These are phyloP conservation scores for Leccinum broughii DNA, from an alignment of 768 basidiomycete genomes.

Conservation along the genomic window DNA sequence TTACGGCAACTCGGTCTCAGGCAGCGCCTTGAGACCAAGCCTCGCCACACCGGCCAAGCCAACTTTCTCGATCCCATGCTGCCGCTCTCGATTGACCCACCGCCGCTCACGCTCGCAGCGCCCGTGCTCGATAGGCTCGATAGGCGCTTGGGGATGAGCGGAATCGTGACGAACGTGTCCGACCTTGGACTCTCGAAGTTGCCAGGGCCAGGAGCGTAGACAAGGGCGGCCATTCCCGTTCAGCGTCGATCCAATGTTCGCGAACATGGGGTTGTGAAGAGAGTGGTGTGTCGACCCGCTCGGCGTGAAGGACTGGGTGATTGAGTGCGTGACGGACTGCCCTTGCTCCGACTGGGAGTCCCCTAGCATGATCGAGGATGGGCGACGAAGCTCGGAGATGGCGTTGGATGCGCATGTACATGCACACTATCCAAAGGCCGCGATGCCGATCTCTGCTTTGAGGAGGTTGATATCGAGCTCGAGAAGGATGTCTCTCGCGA, in stretches of 20 bases:
- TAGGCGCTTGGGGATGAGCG: slow-evolving; percentile 22
- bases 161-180: slow-evolving; percentile 17
- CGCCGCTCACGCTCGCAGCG: slow-evolving; percentile 27
- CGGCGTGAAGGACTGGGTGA: slow-evolving; percentile 35
- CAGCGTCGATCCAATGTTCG: slow-evolving; percentile 32
- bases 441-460: slow-evolving; percentile 90
- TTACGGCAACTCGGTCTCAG: slow-evolving; percentile 57
- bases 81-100: slow-evolving; percentile 16
- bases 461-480: slow-evolving; percentile 91
- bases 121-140: slow-evolving; percentile 31
- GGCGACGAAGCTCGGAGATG: slow-evolving; percentile 81
- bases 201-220: slow-evolving; percentile 20
- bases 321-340: slow-evolving; percentile 28
- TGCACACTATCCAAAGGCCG: slow-evolving; percentile 86
- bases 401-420: slow-evolving; percentile 77
- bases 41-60: slow-evolving; percentile 23
- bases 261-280: slow-evolving; percentile 40
- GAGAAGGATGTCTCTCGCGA: slow-evolving; percentile 94
- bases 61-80: slow-evolving; percentile 19
- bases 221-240: slow-evolving; percentile 21
- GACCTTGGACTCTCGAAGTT: slow-evolving; percentile 34
- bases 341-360: slow-evolving; percentile 41
- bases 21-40: slow-evolving; percentile 30
- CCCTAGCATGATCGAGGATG: slow-evolving; percentile 60
- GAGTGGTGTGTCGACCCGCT: slow-evolving; percentile 46